Percentiles rank a stretch among this genome's conserved stretches.
phyloP scores from a whole-genome alignment of 306 rosid genomes.

The Vicia faba region DNA sequence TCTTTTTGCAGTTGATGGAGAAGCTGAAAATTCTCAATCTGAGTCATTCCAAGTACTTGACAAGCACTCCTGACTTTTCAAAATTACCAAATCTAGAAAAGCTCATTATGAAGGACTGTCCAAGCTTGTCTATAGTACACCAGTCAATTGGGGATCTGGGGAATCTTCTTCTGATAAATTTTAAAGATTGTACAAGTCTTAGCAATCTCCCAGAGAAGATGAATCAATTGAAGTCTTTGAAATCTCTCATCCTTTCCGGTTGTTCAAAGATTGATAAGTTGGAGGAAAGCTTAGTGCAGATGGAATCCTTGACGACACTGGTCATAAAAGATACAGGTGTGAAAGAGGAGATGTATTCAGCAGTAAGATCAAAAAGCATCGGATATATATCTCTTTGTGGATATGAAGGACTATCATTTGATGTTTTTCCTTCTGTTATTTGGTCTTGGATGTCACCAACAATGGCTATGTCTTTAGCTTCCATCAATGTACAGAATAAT shows the following conservation, averaged over 20 bases:
- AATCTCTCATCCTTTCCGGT: slow-evolving; percentile 49
- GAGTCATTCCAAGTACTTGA: slow-evolving; percentile 21
- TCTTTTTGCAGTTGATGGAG: slow-evolving; percentile 1
- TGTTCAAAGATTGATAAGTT: slow-evolving; percentile 38
- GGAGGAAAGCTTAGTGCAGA: slow-evolving; percentile 41
- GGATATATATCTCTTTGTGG: slow-evolving; percentile 40
- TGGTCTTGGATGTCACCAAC: slow-evolving; percentile 45
- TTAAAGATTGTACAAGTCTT: slow-evolving; percentile 25
- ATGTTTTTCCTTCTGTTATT: slow-evolving; percentile 36
- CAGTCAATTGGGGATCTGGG: slow-evolving; percentile 37
- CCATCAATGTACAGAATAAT: neutral
- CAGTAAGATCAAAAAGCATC: slow-evolving; percentile 31
- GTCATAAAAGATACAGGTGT: slow-evolving; percentile 38
- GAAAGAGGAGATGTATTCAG: slow-evolving; percentile 24
- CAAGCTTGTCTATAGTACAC: slow-evolving; percentile 28
- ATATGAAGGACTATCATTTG: slow-evolving; percentile 35
- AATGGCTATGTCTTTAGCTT: slow-evolving; percentile 3
- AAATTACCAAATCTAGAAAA: slow-evolving; percentile 43
- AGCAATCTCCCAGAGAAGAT: slow-evolving; percentile 1
- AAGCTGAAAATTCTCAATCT: slow-evolving; percentile 42
- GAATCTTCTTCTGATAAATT: neutral
- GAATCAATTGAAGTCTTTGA: slow-evolving; percentile 38
- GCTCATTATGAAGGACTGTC: slow-evolving; percentile 34
- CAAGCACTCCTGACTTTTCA: slow-evolving; percentile 40
- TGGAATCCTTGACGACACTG: slow-evolving; percentile 48